phyloP scores from a whole-genome alignment of 2,329 filamentous ascomycete genomes.

The Mycosphaerella arachidis region DNA sequence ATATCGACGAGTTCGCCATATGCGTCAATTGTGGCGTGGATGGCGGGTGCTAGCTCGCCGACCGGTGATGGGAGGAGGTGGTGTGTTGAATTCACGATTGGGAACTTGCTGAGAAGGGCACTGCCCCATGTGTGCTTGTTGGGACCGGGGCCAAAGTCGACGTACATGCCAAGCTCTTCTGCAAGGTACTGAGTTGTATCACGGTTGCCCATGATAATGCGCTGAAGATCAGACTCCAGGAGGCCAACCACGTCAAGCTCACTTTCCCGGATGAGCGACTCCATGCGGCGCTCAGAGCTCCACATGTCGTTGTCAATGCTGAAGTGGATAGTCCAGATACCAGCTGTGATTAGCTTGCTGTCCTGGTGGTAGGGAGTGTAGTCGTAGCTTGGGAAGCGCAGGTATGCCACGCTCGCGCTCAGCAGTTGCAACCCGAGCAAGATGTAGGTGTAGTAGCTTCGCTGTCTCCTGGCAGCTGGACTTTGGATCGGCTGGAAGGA shows the following conservation, averaged over 20 bases:
- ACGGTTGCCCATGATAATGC: constrained; percentile 99
- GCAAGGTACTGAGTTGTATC: constrained; percentile 93
- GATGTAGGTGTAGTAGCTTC: constrained; percentile 66
- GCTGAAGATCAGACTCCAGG: constrained; percentile 86
- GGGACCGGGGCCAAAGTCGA: constrained; percentile 91
- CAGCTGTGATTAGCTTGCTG: constrained; percentile 82
- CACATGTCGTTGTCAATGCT: constrained; percentile 98
- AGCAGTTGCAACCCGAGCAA: constrained; percentile 74
- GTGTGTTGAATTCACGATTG: constrained; percentile 93
- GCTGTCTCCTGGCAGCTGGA: constrained; percentile 49
- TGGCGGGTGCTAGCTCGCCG: constrained; percentile 90
- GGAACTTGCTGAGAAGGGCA: constrained; percentile 91
- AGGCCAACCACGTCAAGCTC: constrained; percentile 97
- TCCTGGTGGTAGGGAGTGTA: constrained; percentile 86
- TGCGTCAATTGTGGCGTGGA: constrained; percentile 91
- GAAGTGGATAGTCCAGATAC: constrained; percentile 99
- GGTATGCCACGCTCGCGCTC: constrained; percentile 74
- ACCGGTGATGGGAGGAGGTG: constrained; percentile 90
- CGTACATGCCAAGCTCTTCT: constrained; percentile 97
- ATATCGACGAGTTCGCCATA: constrained; percentile 89
- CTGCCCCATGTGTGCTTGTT: constrained; percentile 99
- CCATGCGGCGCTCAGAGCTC: constrained; percentile 89
- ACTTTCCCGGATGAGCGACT: constrained; percentile 67
- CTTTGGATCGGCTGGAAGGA: constrained; percentile 36
- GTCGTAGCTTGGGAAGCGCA: constrained; percentile 88